A percentile compares a stretch with the other conserved stretches of the same genome.
These are phyloP conservation scores for Tympanopsis confertula DNA, from an alignment of 2,329 filamentous ascomycete genomes.

Conservation along the genomic window DNA sequence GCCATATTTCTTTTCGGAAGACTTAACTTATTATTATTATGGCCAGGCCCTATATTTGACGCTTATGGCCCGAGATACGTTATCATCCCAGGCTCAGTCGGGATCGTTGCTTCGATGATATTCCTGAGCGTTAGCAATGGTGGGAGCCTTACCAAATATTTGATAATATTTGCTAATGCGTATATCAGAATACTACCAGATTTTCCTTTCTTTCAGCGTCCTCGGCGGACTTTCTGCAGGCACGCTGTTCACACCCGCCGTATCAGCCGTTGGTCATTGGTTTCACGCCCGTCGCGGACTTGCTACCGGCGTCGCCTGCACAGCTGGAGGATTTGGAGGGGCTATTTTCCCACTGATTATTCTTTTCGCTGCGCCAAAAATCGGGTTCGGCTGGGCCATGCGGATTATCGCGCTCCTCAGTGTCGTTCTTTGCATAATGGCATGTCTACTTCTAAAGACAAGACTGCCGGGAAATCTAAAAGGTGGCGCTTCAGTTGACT, in stretches of 20 bases:
- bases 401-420: constrained; percentile 8
- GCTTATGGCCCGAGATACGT: constrained; percentile 42
- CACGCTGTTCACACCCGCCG: constrained; percentile 54
- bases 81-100: constrained; percentile 13
- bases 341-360: constrained; percentile 25
- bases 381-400: constrained; percentile 14
- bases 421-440: constrained; percentile 3
- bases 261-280: constrained; percentile 53
- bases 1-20: neutral
- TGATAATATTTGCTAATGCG: constrained; percentile 1
- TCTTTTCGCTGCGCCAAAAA: constrained; percentile 8
- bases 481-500: constrained; percentile 6
- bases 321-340: constrained; percentile 46
- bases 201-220: constrained; percentile 53
- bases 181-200: constrained; percentile 49
- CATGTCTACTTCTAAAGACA: constrained; percentile 10
- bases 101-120: constrained; percentile 21
- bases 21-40: neutral
- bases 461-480: constrained; percentile 1
- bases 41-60: constrained; percentile 47
- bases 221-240: constrained; percentile 51
- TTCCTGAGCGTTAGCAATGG: constrained; percentile 45
- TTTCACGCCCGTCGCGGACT: constrained; percentile 49
- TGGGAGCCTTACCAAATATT: constrained; percentile 11
- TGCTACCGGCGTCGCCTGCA: constrained; percentile 56